phyloP scores from a whole-genome alignment of 441 rosid species.

The Jatropha multifida region DNA sequence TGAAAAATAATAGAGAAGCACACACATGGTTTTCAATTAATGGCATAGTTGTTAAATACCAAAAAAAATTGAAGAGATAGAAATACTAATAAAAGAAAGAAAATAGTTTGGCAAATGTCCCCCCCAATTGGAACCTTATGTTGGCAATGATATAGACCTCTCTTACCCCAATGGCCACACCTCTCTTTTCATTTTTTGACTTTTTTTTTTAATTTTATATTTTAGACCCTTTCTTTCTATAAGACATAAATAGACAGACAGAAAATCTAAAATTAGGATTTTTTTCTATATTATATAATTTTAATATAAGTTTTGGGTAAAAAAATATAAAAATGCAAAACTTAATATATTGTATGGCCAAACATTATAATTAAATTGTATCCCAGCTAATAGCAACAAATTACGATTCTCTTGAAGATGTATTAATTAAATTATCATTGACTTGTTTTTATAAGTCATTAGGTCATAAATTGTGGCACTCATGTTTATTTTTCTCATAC shows the following conservation, averaged over 20 bases:
- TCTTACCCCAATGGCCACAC: conserved; percentile 7
- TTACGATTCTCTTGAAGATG: no score
- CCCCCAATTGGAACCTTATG: conserved; percentile 31
- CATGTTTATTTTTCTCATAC: not conserved
- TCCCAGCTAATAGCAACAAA: no score
- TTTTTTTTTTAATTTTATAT: not conserved
- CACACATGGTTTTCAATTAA: not conserved
- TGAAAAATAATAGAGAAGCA: conserved; percentile 9
- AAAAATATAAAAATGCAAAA: no score
- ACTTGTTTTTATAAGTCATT: no score
- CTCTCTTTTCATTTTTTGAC: conserved; percentile 13
- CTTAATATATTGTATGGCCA: no score
- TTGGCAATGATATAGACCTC: conserved; percentile 24
- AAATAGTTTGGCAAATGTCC: conserved; percentile 20
- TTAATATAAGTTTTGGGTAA: no score
- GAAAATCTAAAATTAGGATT: no score
- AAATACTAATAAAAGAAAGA: not conserved
- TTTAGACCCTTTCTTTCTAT: no score
- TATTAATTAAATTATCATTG: no score
- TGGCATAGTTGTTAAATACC: not conserved
- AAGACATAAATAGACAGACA: not conserved
- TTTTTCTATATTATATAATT: no score
- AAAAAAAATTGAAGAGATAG: not conserved
- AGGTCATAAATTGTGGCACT: not conserved
- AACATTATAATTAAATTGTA: no score